A percentile compares a stretch with the other conserved stretches of the same genome.
These are phyloP conservation scores for Domatiomyces catenatus DNA, from an alignment of 2,329 filamentous ascomycete species.

Conservation along the genomic window DNA sequence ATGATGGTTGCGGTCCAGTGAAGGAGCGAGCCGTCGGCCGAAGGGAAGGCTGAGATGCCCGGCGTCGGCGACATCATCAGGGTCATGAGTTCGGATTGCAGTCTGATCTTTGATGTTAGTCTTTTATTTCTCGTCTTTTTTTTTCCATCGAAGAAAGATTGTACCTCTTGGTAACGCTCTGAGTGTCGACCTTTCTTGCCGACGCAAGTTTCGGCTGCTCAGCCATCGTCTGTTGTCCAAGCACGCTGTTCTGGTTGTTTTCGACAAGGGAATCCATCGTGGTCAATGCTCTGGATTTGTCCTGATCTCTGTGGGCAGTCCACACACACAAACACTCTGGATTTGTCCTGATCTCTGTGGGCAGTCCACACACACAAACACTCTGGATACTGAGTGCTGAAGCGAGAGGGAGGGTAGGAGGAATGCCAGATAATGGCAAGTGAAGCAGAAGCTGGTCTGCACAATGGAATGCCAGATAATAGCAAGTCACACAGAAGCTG, in stretches of 20 bases:
- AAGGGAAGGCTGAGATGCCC: constrained; percentile 88
- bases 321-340: not conserved
- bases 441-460: not conserved
- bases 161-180: constrained; percentile 66
- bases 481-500: not conserved
- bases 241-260: constrained; percentile 53
- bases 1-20: constrained; percentile 89
- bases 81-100: constrained; percentile 96
- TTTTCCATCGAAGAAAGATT: too few relatives aligned
- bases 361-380: not conserved
- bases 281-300: not conserved
- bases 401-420: constrained; percentile 1
- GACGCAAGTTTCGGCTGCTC: constrained; percentile 47
- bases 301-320: not conserved
- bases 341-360: not conserved
- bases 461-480: not conserved
- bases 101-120: constrained; percentile 34
- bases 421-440: not conserved
- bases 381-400: not conserved
- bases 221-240: constrained; percentile 36
- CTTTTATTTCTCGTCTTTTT: too few relatives aligned
- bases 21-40: constrained; percentile 75
- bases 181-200: constrained; percentile 46
- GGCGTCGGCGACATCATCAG: constrained; percentile 92
- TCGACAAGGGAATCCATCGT: constrained; percentile 41